Evolutionary conservation across 83 land plant genomes (phyloP).

Genomic region (Picea abies): DNA sequence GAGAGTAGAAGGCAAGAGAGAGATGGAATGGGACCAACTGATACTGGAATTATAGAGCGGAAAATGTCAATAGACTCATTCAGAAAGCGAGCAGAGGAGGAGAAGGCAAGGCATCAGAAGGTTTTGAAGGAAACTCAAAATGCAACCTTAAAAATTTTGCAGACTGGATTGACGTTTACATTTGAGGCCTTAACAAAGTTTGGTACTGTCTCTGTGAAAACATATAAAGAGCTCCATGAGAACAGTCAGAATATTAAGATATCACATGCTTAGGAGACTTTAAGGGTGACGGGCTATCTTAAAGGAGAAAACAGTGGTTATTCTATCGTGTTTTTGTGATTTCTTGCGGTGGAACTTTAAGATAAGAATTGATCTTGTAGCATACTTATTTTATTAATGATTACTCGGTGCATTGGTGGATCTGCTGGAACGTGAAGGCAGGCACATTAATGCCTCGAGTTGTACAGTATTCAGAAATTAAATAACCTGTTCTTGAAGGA

Average conservation of each 20-base stretch:
- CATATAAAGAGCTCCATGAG: slow-evolving; percentile 19
- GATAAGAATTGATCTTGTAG: slow-evolving; percentile 7
- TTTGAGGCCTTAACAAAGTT: slow-evolving; percentile 19
- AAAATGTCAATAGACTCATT: slow-evolving; percentile 7
- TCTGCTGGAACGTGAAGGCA: background rate
- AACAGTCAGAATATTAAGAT: background rate
- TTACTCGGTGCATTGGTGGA: background rate
- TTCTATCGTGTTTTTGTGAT: background rate
- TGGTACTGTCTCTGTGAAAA: background rate
- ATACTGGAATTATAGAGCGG: background rate
- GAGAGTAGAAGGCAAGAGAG: background rate
- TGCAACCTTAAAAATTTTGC: slow-evolving; percentile 4
- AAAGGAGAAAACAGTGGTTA: background rate
- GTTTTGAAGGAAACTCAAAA: background rate
- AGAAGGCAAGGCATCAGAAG: slow-evolving; percentile 10
- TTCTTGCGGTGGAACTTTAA: background rate
- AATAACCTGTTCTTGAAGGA: no score
- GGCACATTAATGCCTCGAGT: background rate
- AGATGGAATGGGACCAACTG: background rate
- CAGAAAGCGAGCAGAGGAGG: slow-evolving; percentile 5
- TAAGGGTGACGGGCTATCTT: background rate
- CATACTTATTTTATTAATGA: background rate
- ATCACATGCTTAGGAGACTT: background rate
- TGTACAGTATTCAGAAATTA: background rate
- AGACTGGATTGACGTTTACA: slow-evolving; percentile 18